Conservation (phyloP, 2,329 filamentous ascomycete species). For the Anthostomella pinea region DNA sequence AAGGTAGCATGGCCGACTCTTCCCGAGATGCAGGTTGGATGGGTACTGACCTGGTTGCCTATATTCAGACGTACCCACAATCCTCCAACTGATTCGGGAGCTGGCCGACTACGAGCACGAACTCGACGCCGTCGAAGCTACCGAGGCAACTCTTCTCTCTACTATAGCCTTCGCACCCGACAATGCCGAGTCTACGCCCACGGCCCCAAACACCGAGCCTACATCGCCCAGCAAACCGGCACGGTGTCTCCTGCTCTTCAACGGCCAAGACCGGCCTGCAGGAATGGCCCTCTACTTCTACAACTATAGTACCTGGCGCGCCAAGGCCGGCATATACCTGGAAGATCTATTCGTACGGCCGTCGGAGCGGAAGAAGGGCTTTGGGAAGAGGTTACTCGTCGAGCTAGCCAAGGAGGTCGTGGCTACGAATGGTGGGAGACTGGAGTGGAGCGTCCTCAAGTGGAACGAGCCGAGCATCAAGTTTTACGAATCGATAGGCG, state of each 20-base stretch:
- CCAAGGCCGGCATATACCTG: constrained; percentile 84
- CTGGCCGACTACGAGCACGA: constrained; percentile 87
- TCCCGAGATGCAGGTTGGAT: constrained; percentile 2
- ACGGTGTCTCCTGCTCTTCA: constrained; percentile 68
- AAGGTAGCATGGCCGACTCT: constrained; percentile 43
- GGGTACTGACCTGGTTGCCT: constrained; percentile 10
- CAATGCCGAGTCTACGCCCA: constrained; percentile 38
- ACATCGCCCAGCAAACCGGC: constrained; percentile 61
- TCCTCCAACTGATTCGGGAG: constrained; percentile 78
- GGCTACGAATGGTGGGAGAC: constrained; percentile 66
- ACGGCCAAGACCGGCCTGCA: constrained; percentile 47
- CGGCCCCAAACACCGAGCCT: constrained; percentile 46
- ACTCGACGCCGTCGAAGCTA: constrained; percentile 71
- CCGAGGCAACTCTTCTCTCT: constrained; percentile 64
- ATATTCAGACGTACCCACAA: constrained; percentile 69
- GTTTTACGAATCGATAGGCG: constrained; percentile 77
- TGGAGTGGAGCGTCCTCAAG: constrained; percentile 90
- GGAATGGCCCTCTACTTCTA: constrained; percentile 92
- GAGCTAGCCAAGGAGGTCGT: constrained; percentile 77
- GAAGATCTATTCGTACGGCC: constrained; percentile 87
- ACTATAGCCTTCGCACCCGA: constrained; percentile 76
- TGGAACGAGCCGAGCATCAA: constrained; percentile 90
- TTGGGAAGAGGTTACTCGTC: constrained; percentile 72
- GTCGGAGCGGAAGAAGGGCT: constrained; percentile 69
- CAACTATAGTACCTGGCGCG: constrained; percentile 92